These are phyloP conservation scores for Verticillium longisporum DNA, from an alignment of 2,329 filamentous ascomycete species.

Conservation along the genomic window DNA sequence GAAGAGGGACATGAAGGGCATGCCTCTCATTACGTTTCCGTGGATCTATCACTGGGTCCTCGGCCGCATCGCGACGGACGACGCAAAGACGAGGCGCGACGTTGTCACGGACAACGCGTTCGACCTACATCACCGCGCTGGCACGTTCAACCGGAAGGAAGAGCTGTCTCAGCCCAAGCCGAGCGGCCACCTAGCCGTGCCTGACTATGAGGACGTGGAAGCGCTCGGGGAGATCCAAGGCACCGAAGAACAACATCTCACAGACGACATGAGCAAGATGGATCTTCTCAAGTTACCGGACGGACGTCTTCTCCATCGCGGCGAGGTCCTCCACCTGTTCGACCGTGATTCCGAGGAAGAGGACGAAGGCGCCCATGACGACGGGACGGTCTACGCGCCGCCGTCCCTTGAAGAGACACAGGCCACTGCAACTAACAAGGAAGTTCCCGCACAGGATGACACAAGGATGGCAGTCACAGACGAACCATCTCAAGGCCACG, in stretches of 20 bases:
- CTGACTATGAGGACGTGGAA: background rate
- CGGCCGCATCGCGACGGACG: slow-evolving; percentile 54
- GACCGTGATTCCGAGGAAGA: slow-evolving; percentile 1
- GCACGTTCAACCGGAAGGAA: background rate
- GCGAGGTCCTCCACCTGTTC: slow-evolving; percentile 10
- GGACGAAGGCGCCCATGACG: background rate
- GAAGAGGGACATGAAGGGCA: slow-evolving; percentile 31
- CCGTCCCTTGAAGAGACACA: background rate
- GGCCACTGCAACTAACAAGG: background rate
- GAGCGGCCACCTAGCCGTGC: background rate
- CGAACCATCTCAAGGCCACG: background rate
- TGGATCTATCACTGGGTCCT: slow-evolving; percentile 80
- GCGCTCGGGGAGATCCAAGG: too few species aligned
- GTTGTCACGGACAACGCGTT: background rate
- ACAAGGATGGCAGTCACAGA: too few species aligned
- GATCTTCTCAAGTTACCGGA: slow-evolving; percentile 4
- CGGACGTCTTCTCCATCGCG: slow-evolving; percentile 11
- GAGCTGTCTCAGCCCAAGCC: background rate
- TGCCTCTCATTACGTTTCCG: slow-evolving; percentile 88
- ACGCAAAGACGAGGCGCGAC: background rate
- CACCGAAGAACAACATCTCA: background rate
- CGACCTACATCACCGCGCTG: background rate
- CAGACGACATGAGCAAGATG: background rate
- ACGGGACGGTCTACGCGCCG: background rate
- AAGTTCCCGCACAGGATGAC: background rate